Percentiles rank a stretch among this genome's conserved stretches.
Evolutionary conservation across 2,329 filamentous ascomycete species (phyloP).

Genomic region (Sclerotinia spermophila): DNA sequence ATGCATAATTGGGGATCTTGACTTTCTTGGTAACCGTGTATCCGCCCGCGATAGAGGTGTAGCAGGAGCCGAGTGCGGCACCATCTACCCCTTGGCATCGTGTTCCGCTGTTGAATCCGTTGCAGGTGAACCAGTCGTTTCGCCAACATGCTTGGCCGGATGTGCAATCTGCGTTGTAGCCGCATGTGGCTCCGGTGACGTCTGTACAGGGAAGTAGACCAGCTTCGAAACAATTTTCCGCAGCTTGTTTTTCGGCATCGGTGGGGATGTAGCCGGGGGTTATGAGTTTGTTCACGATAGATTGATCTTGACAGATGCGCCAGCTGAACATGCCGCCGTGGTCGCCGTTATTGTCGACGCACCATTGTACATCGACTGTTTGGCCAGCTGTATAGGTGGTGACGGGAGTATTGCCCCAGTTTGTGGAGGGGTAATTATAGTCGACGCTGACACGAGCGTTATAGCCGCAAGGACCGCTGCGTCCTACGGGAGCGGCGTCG

Average conservation of each 20-base stretch:
- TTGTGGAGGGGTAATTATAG: slow-evolving; percentile 16
- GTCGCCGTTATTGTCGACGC: slow-evolving; percentile 54
- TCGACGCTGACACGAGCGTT: slow-evolving; percentile 51
- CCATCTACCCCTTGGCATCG: background rate
- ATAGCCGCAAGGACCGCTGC: slow-evolving; percentile 51
- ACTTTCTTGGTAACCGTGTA: slow-evolving; percentile 5
- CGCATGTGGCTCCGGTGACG: slow-evolving; percentile 48
- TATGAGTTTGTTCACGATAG: slow-evolving; percentile 48
- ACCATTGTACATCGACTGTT: slow-evolving; percentile 51
- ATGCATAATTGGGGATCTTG: slow-evolving; percentile 32
- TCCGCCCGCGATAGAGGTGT: background rate
- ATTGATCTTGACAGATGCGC: slow-evolving; percentile 51
- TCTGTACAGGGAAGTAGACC: slow-evolving; percentile 49
- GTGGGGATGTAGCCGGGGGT: slow-evolving; percentile 47
- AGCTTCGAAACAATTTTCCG: slow-evolving; percentile 50
- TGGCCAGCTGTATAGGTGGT: slow-evolving; percentile 46
- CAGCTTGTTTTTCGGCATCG: slow-evolving; percentile 49
- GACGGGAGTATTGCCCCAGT: slow-evolving; percentile 45
- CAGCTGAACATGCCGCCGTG: slow-evolving; percentile 56
- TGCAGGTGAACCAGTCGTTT: slow-evolving; percentile 55
- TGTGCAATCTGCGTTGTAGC: slow-evolving; percentile 47
- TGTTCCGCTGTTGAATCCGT: slow-evolving; percentile 43
- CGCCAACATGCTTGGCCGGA: slow-evolving; percentile 44
- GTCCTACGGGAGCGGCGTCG: slow-evolving; percentile 44
- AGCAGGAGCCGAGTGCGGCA: background rate